Evolutionary conservation across 2,329 filamentous ascomycete species (phyloP).

Genomic region (Monosporascus sp.): DNA sequence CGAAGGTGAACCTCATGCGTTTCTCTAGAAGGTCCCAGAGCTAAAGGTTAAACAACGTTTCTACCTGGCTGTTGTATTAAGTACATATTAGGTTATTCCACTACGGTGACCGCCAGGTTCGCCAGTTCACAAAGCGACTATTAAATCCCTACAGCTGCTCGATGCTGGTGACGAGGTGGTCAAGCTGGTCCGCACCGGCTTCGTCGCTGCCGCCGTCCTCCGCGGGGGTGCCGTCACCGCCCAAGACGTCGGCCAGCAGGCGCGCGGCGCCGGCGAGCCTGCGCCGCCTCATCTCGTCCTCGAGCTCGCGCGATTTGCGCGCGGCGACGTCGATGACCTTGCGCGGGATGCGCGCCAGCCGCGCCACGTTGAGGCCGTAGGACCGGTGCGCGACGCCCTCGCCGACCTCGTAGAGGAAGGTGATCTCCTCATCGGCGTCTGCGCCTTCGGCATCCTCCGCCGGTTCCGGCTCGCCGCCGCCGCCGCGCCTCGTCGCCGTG

Average conservation of each 20-base stretch:
- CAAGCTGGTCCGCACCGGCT: slow-evolving; percentile 37
- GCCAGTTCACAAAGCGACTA: neutral
- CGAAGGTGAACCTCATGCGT: too few relatives aligned
- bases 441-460: slow-evolving; percentile 23
- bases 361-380: slow-evolving; percentile 90
- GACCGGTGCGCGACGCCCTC: slow-evolving; percentile 90
- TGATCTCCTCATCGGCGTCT: slow-evolving; percentile 69
- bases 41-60: too few relatives aligned
- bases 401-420: slow-evolving; percentile 88
- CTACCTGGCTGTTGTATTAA: too few relatives aligned
- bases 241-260: slow-evolving; percentile 38
- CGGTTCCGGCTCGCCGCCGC: slow-evolving; percentile 16
- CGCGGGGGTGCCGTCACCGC: neutral
- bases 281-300: slow-evolving; percentile 63
- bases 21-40: too few relatives aligned
- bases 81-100: too few relatives aligned
- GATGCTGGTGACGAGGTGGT: slow-evolving; percentile 49
- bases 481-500: slow-evolving; percentile 31
- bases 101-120: too few relatives aligned
- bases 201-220: neutral
- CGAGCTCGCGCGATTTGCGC: slow-evolving; percentile 74
- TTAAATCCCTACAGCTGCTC: slow-evolving; percentile 47
- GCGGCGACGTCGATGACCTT: slow-evolving; percentile 73
- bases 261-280: slow-evolving; percentile 48
- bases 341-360: slow-evolving; percentile 74